Base-by-base conservation (phyloP, 139 green algal species). In the Pleodorina starrii region DNA sequence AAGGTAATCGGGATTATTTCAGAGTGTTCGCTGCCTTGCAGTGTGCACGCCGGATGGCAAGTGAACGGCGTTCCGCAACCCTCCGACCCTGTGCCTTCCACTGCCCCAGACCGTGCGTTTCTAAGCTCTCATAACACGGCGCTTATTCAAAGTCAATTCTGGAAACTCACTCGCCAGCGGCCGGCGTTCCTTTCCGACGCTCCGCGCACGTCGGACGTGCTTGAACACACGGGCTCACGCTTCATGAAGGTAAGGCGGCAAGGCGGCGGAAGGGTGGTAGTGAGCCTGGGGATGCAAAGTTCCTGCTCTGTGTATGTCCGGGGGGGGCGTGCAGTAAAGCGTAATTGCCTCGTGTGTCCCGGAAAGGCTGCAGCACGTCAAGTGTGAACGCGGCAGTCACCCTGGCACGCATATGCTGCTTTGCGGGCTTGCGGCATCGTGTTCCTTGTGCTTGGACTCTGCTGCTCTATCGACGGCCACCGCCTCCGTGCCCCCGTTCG, bases 161-260 rank as follows among this genome's bases (percentile, higher is more conserved):
- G 43, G 42, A 40, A 48, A 42, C 81, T 87, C 23, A 32, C 11
- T 4, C 43, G 32, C 36, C 81, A 87, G 60, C 29, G 81, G 5
- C 81, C 81, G 3, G 81, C 81, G 25, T 77, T 77, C 40, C 81
- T 87, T 21, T 87, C 81, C n/a, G 81, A 77, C 11, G 81, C 81
- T 9, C 81, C 81, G 17, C 81, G 81, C 60, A 87, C 81, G 1
- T 87, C 43, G 1, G 81, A 78, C 29, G 35, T 77, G 23, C 1
- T 78, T 40, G 81, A 87, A 32, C 54, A 87, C 44, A 23, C 60
- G 2, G 60, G 60, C 2, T 48, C 60, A 9, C 60, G 60, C 7
- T 87, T 87, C 44, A 29, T 14, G n/a, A 66, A 77, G 81, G 81
- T 87, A 48, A 9, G 48, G 36, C n/a, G n/a, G n/a, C n/a, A n/a